Evolutionary conservation across 2,329 filamentous ascomycete genomes (phyloP).

Genomic region (Fusarium oxysporum): DNA sequence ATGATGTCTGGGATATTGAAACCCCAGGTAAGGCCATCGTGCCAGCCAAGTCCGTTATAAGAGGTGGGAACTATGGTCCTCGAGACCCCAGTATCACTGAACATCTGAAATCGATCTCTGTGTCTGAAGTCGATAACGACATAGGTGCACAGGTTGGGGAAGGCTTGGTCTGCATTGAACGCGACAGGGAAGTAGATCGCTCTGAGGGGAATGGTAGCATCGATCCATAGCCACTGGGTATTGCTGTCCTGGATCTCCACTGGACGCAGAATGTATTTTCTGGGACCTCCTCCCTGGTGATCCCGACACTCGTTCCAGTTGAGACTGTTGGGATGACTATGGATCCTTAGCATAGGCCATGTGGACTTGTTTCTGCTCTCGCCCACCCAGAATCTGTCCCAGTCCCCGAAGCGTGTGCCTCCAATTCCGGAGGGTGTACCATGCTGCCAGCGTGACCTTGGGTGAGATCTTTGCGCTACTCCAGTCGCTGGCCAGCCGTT

Average conservation of each 20-base stretch:
- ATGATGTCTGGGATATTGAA: constrained; percentile 5
- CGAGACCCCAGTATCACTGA: accelerated
- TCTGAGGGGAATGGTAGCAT: constrained; percentile 2
- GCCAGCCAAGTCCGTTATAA: neutral
- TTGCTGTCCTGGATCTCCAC: accelerated
- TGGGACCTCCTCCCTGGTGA: neutral
- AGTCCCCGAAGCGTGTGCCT: neutral
- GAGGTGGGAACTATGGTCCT: accelerated
- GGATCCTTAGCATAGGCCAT: neutral
- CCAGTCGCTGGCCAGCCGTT: neutral
- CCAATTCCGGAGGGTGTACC: accelerated
- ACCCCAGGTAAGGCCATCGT: neutral
- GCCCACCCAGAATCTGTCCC: constrained; percentile 7
- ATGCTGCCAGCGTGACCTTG: neutral
- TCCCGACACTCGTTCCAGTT: constrained; percentile 23
- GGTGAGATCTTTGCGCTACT: neutral
- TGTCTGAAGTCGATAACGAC: constrained; percentile 21
- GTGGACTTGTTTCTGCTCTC: neutral
- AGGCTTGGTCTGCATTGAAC: neutral
- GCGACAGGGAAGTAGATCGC: constrained; percentile 12
- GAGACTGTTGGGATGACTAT: constrained; percentile 3
- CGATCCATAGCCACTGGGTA: constrained; percentile 17
- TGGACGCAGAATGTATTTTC: constrained; percentile 19
- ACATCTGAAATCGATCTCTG: accelerated
- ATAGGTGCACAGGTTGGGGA: neutral